Base-by-base conservation (phyloP, 1,284 basidiomycete genomes). In the Trametes hirsuta region DNA sequence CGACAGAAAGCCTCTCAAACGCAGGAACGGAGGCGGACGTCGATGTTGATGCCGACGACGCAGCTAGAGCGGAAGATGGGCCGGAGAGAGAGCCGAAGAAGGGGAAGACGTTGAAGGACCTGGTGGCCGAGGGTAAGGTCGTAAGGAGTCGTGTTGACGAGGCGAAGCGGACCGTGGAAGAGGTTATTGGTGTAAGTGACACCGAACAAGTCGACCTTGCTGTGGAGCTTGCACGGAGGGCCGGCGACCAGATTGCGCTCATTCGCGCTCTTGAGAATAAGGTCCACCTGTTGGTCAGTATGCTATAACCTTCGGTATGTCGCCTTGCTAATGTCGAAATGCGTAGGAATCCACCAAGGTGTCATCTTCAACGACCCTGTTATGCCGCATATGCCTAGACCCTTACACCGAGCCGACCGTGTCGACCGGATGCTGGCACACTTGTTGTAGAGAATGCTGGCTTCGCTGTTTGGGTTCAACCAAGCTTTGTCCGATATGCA, bases 341-440 rank as follows among this genome's bases (percentile, higher is more conserved):
- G 10, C 40, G 10, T 64, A 85, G 81, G 80, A 85, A 74, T 76
- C 79, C 2, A 75, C 76, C 63, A 73, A 74, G 55, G 70, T 79
- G 44, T 80, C 81, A 36, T 77, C 80, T 6, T 75, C 81, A 6
- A 78, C 80, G 6, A 76, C 82, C 3, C 71, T 81, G 3, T 76
- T 85, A 1, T 93, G 90, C 72, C 85, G 90, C 22, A 90, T 93
- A 56, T 93, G 90, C 66, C 74, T 93, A 8, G 90, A 91, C 53
- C 80, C 86, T 1, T 91, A 91, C 65, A 81, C 77, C 1, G 91
- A 93, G 61, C 88, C 91, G 0, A 91, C 90, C 0, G 83, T 86
- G 3, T 91, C 89, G n/a, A 91, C 88, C 0, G 90, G 90, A 4
- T 93, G 90, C 71, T 93, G 91, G 91, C 90, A 93, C 69, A 89